These are phyloP conservation scores for Chaetomidium leptoderma DNA, from an alignment of 495 filamentous ascomycete genomes.

Conservation along the genomic window DNA sequence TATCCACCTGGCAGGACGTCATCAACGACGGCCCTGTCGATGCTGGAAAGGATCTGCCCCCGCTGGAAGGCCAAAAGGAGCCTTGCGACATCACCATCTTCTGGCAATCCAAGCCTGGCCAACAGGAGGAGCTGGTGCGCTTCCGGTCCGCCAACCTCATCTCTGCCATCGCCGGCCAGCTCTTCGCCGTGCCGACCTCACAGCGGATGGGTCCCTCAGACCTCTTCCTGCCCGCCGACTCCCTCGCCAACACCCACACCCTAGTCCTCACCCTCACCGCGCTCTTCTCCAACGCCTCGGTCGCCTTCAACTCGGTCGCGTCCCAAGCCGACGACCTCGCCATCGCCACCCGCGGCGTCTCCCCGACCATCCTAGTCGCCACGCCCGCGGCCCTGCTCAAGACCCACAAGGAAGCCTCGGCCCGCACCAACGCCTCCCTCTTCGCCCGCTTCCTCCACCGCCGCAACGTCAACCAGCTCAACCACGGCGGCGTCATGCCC, in stretches of 20 bases:
- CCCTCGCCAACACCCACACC: constrained; percentile 72
- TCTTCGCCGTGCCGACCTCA: constrained; percentile 63
- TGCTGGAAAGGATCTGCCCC: constrained; percentile 44
- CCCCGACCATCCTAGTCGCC: constrained; percentile 79
- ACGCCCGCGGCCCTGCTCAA: constrained; percentile 67
- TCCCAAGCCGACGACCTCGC: constrained; percentile 63
- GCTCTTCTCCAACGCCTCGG: constrained; percentile 73
- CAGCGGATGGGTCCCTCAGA: constrained; percentile 71
- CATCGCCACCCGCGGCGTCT: constrained; percentile 64
- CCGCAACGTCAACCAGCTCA: constrained; percentile 63
- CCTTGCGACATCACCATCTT: constrained; percentile 56
- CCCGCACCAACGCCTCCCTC: constrained; percentile 43
- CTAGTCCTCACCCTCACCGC: constrained; percentile 77
- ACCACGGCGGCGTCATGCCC: constrained; percentile 68
- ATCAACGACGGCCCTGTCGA: constrained; percentile 56
- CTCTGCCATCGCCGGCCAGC: constrained; percentile 72
- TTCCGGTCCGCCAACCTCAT: constrained; percentile 76
- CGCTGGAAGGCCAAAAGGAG: constrained; percentile 42
- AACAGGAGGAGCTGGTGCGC: constrained; percentile 63
- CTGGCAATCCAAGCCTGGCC: constrained; percentile 52
- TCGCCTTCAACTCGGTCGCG: constrained; percentile 86
- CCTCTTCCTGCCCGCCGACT: constrained; percentile 82
- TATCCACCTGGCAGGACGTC: constrained; percentile 84
- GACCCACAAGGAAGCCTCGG: constrained; percentile 52
- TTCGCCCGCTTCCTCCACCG: constrained; percentile 55